A percentile compares a stretch with the other conserved stretches of the same genome.
Conservation (phyloP, 495 filamentous ascomycete genomes). For the Penicillium argentinense region DNA sequence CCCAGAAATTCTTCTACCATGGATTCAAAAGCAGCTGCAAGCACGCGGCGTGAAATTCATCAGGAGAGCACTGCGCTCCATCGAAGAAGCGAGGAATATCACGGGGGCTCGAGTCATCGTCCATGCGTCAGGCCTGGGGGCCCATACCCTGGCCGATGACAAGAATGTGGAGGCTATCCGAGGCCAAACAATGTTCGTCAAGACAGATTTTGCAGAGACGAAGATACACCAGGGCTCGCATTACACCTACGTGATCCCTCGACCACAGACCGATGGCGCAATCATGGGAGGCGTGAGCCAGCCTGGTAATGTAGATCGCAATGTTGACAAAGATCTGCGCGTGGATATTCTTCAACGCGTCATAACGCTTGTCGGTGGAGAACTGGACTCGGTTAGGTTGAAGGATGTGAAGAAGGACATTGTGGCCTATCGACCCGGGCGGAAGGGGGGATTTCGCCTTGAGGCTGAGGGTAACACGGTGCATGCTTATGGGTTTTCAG, state of each 20-base stretch:
- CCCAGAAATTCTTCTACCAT: slow-evolving; percentile 10
- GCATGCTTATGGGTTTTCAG: slow-evolving; percentile 18
- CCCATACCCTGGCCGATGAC: slow-evolving; percentile 10
- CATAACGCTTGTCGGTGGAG: not conserved
- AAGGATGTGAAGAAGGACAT: slow-evolving; percentile 6
- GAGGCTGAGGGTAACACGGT: slow-evolving; percentile 13
- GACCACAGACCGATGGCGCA: slow-evolving; percentile 11
- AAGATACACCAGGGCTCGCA: slow-evolving; percentile 17
- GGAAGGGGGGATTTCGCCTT: slow-evolving; percentile 14
- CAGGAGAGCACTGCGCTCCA: slow-evolving; percentile 1
- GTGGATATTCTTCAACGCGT: slow-evolving; percentile 12
- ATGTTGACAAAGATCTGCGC: slow-evolving; percentile 9
- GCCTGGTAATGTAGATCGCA: slow-evolving; percentile 9
- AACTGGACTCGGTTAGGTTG: slow-evolving; percentile 1
- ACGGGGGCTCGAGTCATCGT: slow-evolving; percentile 7
- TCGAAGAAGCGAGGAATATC: slow-evolving; percentile 12
- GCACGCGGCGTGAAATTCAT: slow-evolving; percentile 9
- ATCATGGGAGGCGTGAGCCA: slow-evolving; percentile 19
- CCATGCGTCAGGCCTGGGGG: slow-evolving; percentile 13
- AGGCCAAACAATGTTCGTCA: slow-evolving; percentile 20
- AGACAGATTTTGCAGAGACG: slow-evolving; percentile 12
- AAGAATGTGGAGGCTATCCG: slow-evolving; percentile 12
- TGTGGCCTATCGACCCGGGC: slow-evolving; percentile 15
- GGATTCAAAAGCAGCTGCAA: slow-evolving; percentile 16
- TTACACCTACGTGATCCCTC: slow-evolving; percentile 20